A percentile compares a stretch with the other conserved stretches of the same genome.
These are phyloP conservation scores for Ophiocordyceps polyrhachis-furcata DNA, from an alignment of 2,329 filamentous ascomycete species.

Conservation along the genomic window DNA sequence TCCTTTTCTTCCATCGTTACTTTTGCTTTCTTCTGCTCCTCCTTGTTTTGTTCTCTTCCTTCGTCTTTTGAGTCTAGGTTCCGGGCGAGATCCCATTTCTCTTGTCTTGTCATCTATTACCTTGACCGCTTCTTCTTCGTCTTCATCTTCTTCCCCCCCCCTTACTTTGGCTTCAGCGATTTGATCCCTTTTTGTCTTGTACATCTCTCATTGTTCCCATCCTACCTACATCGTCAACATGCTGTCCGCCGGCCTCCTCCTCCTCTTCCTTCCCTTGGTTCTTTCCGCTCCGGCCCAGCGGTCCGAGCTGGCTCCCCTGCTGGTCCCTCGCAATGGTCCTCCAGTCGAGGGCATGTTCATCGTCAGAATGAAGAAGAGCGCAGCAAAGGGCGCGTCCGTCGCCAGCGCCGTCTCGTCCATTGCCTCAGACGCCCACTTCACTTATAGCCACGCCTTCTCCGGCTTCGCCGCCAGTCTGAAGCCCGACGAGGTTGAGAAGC, in stretches of 20 bases:
- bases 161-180: background rate
- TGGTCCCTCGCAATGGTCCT: constrained; percentile 13
- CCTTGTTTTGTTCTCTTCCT: background rate
- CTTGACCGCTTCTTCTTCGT: background rate
- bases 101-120: background rate
- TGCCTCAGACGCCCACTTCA: constrained; percentile 14
- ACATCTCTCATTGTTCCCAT: background rate
- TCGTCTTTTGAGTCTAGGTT: background rate
- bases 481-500: constrained; percentile 8
- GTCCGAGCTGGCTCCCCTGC: constrained; percentile 14
- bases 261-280: constrained; percentile 15
- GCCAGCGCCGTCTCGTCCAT: constrained; percentile 9
- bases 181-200: background rate
- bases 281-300: constrained; percentile 14
- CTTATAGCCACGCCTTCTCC: constrained; percentile 9
- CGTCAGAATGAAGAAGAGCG: constrained; percentile 14
- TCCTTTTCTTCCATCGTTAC: background rate
- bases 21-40: background rate
- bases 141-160: background rate
- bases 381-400: constrained; percentile 7
- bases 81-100: background rate
- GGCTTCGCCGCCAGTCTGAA: constrained; percentile 12
- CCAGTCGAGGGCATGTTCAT: constrained; percentile 19
- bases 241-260: constrained; percentile 14
- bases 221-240: constrained; percentile 7